A percentile compares a stretch with the other conserved stretches of the same genome.
Evolutionary conservation across 495 filamentous ascomycete species (phyloP).

Genomic region (Aspergillus hancockii): DNA sequence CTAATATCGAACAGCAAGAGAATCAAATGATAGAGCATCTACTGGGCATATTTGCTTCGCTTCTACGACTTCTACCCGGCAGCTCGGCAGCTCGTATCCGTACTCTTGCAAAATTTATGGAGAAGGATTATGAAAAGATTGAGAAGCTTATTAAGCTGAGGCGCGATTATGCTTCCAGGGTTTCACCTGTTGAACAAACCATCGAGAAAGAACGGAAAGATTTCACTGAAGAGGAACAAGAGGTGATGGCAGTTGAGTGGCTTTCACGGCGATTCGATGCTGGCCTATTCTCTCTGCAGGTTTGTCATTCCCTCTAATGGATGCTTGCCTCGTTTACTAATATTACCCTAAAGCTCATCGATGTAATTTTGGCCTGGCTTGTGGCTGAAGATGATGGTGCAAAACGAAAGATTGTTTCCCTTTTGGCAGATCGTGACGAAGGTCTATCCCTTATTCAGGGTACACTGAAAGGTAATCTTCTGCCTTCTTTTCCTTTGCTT

Average conservation of each 20-base stretch:
- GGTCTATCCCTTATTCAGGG: conserved; percentile 57
- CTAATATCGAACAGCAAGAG: conserved; percentile 55
- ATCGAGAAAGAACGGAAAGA: conserved; percentile 59
- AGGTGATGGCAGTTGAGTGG: conserved; percentile 74
- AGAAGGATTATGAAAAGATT: conserved; percentile 89
- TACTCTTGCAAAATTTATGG: conserved; percentile 89
- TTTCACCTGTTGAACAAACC: conserved; percentile 65
- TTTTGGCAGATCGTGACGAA: conserved; percentile 71
- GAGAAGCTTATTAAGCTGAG: conserved; percentile 68
- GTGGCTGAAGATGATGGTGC: conserved; percentile 87
- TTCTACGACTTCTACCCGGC: conserved; percentile 77
- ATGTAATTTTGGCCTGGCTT: conserved; percentile 89
- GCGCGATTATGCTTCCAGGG: conserved; percentile 65
- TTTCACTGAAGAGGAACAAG: conserved; percentile 55
- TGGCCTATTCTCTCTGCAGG: conserved; percentile 80
- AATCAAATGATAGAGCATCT: conserved; percentile 75
- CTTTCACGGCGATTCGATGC: conserved; percentile 82
- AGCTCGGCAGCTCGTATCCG: conserved; percentile 80
- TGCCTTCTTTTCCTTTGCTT: neutral
- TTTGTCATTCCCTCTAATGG: conserved; percentile 16
- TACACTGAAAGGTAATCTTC: conserved; percentile 66
- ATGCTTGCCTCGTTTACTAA: conserved; percentile 9
- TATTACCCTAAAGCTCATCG: conserved; percentile 56
- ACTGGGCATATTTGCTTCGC: conserved; percentile 81
- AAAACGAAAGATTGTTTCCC: conserved; percentile 59